phyloP scores from a whole-genome alignment of 805 yeast species.

The Millerozyma acaciae region DNA sequence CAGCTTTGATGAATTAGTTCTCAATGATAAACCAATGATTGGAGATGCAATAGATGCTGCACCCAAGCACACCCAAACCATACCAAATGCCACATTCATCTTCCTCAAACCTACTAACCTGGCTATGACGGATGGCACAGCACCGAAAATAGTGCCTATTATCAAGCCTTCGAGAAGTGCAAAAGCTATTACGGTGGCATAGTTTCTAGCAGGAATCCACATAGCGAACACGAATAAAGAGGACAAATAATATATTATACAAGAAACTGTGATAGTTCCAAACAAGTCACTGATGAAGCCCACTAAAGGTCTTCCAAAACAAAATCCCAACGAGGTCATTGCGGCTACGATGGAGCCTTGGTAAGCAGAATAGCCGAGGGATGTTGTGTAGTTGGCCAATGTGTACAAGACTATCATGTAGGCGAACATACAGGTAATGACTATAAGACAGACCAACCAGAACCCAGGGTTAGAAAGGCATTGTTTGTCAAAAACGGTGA shows the following conservation, averaged over 20 bases:
- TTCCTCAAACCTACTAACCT: slow-evolving; percentile 52
- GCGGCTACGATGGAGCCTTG: slow-evolving; percentile 60
- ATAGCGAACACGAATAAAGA: slow-evolving; percentile 32
- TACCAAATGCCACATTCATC: slow-evolving; percentile 45
- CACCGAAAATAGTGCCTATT: slow-evolving; percentile 63
- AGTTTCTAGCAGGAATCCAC: slow-evolving; percentile 51
- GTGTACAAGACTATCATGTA: slow-evolving; percentile 58
- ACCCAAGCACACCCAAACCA: slow-evolving; percentile 54
- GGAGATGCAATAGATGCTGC: slow-evolving; percentile 53
- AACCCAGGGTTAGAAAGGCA: slow-evolving; percentile 39
- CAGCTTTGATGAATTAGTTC: slow-evolving; percentile 20
- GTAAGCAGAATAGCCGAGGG: slow-evolving; percentile 51
- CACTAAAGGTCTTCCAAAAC: slow-evolving; percentile 52
- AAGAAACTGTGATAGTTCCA: slow-evolving; percentile 49
- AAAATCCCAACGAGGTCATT: slow-evolving; percentile 55
- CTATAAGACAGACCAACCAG: slow-evolving; percentile 38
- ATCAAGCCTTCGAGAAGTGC: slow-evolving; percentile 50
- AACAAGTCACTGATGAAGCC: slow-evolving; percentile 49
- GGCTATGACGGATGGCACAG: slow-evolving; percentile 48
- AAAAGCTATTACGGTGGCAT: slow-evolving; percentile 51
- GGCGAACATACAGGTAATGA: slow-evolving; percentile 52
- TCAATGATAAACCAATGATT: slow-evolving; percentile 53
- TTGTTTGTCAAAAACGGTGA: slow-evolving; percentile 35
- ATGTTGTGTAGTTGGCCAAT: slow-evolving; percentile 55
- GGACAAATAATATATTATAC: slow-evolving; percentile 19